Conservation (phyloP, 108 stramenopile species). For the Skeletonema marinoi region DNA sequence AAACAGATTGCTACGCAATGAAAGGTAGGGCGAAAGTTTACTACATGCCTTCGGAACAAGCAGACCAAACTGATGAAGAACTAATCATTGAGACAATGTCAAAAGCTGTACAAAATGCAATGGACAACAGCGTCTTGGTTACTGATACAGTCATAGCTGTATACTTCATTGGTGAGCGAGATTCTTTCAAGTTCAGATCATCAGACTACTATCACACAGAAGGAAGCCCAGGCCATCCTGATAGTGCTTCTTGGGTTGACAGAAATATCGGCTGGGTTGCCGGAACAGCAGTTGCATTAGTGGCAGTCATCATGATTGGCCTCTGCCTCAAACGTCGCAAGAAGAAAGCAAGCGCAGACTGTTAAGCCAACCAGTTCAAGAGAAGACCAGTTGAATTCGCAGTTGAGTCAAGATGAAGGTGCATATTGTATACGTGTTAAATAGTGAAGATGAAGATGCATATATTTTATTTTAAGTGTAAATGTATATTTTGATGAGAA, state of each 20-base stretch:
- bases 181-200: slow-evolving; percentile 3
- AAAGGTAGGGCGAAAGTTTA: slow-evolving; percentile 21
- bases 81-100: slow-evolving; percentile 9
- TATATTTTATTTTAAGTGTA: too few relatives aligned
- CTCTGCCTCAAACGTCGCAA: neutral
- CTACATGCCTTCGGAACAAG: slow-evolving; percentile 20
- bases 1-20: slow-evolving; percentile 24
- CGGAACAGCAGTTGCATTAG: neutral
- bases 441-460: too few relatives aligned
- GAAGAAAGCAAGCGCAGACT: neutral
- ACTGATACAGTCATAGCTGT: slow-evolving; percentile 20
- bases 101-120: slow-evolving; percentile 12
- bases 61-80: slow-evolving; percentile 10
- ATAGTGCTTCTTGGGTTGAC: neutral
- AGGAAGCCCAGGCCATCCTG: neutral
- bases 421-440: too few relatives aligned
- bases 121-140: slow-evolving; percentile 19
- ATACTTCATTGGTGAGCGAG: slow-evolving; percentile 29
- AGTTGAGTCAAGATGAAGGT: too few relatives aligned
- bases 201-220: neutral
- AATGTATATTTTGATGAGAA: too few relatives aligned
- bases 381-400: neutral
- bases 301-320: neutral
- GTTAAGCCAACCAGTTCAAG: neutral
- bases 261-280: neutral